Evolutionary conservation across 345 rosid genomes (phyloP).

Genomic region (Syzygium oleosum): DNA sequence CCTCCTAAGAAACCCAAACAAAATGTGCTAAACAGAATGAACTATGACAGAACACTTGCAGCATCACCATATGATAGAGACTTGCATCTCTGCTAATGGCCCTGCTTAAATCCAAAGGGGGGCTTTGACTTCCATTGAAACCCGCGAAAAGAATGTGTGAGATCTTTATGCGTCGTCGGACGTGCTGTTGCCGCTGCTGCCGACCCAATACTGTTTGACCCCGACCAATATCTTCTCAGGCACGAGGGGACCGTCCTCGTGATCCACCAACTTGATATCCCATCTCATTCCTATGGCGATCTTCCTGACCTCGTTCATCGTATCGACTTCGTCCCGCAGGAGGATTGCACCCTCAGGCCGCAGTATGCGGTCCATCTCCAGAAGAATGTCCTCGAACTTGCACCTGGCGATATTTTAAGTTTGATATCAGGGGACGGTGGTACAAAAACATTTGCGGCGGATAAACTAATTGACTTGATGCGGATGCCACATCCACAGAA

Average conservation of each 20-base stretch:
- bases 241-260: slow-evolving; percentile 94
- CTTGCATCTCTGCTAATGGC: not conserved
- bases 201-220: slow-evolving; percentile 87
- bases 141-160: not conserved
- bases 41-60: not conserved
- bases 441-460: not conserved
- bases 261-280: slow-evolving; percentile 85
- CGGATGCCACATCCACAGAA: not conserved
- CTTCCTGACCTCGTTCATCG: slow-evolving; percentile 62
- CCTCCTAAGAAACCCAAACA: not conserved
- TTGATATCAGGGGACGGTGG: not conserved
- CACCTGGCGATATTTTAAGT: slow-evolving; percentile 33
- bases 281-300: slow-evolving; percentile 81
- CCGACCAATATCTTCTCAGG: slow-evolving; percentile 76
- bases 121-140: not conserved
- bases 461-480: not conserved
- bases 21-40: not conserved
- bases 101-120: not conserved
- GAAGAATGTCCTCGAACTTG: slow-evolving; percentile 73
- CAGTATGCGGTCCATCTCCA: slow-evolving; percentile 84
- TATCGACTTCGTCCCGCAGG: slow-evolving; percentile 77
- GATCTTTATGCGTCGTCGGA: slow-evolving; percentile 15
- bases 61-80: not conserved
- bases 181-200: slow-evolving; percentile 47
- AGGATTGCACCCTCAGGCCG: slow-evolving; percentile 86